These are phyloP conservation scores for Trichomonascus vanleenenianus DNA, from an alignment of 805 yeast genomes.

Conservation along the genomic window DNA sequence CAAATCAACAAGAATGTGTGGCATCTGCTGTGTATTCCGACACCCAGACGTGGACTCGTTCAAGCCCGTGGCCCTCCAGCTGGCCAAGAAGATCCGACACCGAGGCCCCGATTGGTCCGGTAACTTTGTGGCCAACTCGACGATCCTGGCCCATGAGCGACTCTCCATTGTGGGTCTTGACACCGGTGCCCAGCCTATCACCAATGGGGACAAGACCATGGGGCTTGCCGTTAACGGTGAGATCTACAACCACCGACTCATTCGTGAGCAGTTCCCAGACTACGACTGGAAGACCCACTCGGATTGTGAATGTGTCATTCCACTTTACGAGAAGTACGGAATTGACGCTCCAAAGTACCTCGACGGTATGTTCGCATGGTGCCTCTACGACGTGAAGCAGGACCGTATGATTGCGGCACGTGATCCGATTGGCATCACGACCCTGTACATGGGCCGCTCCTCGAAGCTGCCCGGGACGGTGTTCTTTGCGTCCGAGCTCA, in stretches of 20 bases:
- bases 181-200: constrained; percentile 97
- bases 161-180: constrained; percentile 95
- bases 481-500: constrained; percentile 89
- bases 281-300: constrained; percentile 78
- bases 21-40: constrained; percentile 88
- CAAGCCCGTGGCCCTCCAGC: constrained; percentile 82
- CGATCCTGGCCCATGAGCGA: constrained; percentile 91
- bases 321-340: constrained; percentile 79
- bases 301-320: constrained; percentile 98
- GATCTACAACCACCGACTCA: constrained; percentile 89
- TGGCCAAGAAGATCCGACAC: constrained; percentile 89
- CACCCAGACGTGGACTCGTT: constrained; percentile 73
- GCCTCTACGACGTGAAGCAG: constrained; percentile 68
- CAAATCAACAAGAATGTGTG: constrained; percentile 61
- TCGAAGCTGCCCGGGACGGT: constrained; percentile 62
- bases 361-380: constrained; percentile 99
- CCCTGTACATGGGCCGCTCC: constrained; percentile 89
- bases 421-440: constrained; percentile 97
- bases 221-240: constrained; percentile 92
- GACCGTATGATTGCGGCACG: constrained; percentile 95
- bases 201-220: constrained; percentile 65
- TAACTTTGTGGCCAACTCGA: constrained; percentile 65
- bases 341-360: constrained; percentile 84
- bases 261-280: constrained; percentile 67
- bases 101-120: constrained; percentile 99